phyloP scores from a whole-genome alignment of 2,329 filamentous ascomycete genomes.

The Rhynchosporium secalis region DNA sequence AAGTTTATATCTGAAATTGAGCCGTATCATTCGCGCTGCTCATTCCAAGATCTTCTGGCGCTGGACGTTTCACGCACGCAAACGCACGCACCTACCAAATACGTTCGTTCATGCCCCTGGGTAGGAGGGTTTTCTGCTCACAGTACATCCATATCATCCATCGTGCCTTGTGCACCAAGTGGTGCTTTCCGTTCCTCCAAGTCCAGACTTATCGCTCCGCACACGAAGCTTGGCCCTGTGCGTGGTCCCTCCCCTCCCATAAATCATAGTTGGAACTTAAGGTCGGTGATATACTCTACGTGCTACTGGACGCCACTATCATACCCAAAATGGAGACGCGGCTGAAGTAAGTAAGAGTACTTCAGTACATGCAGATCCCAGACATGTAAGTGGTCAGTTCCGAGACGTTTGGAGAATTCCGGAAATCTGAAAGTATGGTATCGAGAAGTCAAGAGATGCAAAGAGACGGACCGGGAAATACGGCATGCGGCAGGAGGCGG shows the following conservation, averaged over 20 bases:
- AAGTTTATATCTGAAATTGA: neutral
- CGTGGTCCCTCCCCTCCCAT: neutral
- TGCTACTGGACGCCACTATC: neutral
- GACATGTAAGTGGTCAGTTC: neutral
- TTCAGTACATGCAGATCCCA: neutral
- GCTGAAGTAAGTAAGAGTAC: neutral
- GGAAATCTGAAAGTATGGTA: neutral
- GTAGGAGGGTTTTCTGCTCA: neutral
- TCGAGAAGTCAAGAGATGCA: neutral
- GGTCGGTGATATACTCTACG: no score
- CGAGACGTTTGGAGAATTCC: neutral
- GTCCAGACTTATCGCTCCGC: constrained; percentile 7
- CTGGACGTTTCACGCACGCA: neutral
- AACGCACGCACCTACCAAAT: no score
- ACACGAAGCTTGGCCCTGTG: neutral
- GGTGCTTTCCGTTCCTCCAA: constrained; percentile 1
- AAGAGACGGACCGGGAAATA: neutral
- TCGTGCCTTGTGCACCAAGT: neutral
- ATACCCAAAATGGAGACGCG: neutral
- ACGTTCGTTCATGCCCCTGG: neutral
- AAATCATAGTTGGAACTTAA: neutral
- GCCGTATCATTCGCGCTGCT: neutral
- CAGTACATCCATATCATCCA: no score
- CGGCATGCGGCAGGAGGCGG: neutral
- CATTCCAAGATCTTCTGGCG: neutral